phyloP scores from a whole-genome alignment of 345 rosid species.

The Arabidopsis suecica region DNA sequence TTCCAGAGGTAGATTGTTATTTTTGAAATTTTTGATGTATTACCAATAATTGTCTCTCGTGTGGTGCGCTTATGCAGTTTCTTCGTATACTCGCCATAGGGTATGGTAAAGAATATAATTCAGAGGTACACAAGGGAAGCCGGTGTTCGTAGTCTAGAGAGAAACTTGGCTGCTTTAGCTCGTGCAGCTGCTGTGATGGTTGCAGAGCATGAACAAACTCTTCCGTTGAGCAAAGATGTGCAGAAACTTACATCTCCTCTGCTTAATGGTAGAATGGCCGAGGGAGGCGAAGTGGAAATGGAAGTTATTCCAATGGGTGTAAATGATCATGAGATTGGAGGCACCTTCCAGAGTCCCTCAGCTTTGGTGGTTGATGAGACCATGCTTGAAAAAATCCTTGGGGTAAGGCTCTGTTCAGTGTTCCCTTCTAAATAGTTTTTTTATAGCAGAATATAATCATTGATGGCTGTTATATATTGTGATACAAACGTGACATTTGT shows the following conservation, averaged over 20 bases:
- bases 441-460: background rate
- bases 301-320: constrained; percentile 94
- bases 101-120: constrained; percentile 80
- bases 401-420: constrained; percentile 59
- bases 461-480: constrained; percentile 12
- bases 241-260: constrained; percentile 76
- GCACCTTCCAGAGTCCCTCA: constrained; percentile 68
- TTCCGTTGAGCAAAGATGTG: constrained; percentile 77
- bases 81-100: constrained; percentile 48
- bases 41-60: background rate
- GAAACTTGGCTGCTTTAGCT: constrained; percentile 94
- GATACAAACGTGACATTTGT: constrained; percentile 8
- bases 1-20: constrained; percentile 76
- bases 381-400: constrained; percentile 91
- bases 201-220: constrained; percentile 82
- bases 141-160: constrained; percentile 89
- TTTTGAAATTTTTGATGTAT: background rate
- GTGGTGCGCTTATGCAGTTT: constrained; percentile 24
- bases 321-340: constrained; percentile 75
- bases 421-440: constrained; percentile 5
- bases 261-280: constrained; percentile 81
- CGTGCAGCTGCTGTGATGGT: constrained; percentile 97
- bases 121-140: constrained; percentile 98
- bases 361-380: constrained; percentile 83
- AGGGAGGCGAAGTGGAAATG: constrained; percentile 97